Evolutionary conservation across 2,329 filamentous ascomycete species (phyloP), one percentile per base, ranked within the genome.

Genomic region (Botrytis pseudocinerea): DNA sequence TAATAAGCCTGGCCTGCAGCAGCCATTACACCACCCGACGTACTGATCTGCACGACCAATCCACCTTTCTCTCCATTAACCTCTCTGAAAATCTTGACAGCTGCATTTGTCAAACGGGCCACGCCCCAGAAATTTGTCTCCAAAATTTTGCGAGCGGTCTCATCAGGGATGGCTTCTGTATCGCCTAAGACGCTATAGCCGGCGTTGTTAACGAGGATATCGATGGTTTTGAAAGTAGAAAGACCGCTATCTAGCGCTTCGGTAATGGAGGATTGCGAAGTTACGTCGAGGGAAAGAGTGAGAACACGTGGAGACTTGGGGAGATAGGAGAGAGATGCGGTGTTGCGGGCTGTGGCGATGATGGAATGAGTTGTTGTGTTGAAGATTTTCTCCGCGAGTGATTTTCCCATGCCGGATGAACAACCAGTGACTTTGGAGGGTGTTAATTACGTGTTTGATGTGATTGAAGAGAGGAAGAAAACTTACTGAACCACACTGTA

Each of bases 181-280:
- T 87, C 84, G n/a, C 85, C 85, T 10, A 80, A 77, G 1, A 87
- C 80, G 22, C 85, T 84, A 60, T 82, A 2, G 77, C 79, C 18
- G 0, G 88, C 87, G 16, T 88, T 82, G 68, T 90, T 88, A 12
- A 85, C 86, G 28, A 86, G 85, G 7, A 86, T 86, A 74, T 88
- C 85, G 22, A 89, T 83, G 69, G 83, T 84, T 16, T 86, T 87
- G 71, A 86, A 86, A 46, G 82, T 82, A 28, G 81, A 75, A 20
- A 88, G 78, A 32, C 84, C 82, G 16, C 80, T 80, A 3, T 82
- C 73, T 9, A 83, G 76, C 2, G 81, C 80, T 2, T 78, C 73
- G 14, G 78, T 42, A 18, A 82, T 78, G 18, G 75, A 80, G n/a
- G 84, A 54, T n/a, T n/a, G 83, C 79, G 25, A 85, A 0, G 84